phyloP scores from a whole-genome alignment of 202 grass and related monocot species.

The Bolboschoenoplectus hybrid region DNA sequence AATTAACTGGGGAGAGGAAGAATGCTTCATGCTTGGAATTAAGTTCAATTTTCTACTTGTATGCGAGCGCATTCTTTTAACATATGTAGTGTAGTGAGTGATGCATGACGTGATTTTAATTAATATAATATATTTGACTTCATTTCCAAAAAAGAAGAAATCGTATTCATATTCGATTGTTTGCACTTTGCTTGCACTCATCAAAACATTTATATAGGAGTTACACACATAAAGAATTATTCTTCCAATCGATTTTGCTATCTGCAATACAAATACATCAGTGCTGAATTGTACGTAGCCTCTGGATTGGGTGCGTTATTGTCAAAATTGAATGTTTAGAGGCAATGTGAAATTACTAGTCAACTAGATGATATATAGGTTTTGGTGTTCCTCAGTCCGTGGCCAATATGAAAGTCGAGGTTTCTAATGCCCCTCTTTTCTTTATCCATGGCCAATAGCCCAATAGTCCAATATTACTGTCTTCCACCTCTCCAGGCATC shows the following conservation, averaged over 20 bases:
- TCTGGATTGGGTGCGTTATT: not conserved
- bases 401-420: not conserved
- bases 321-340: not conserved
- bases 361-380: not conserved
- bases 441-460: too few relatives aligned
- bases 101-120: not conserved
- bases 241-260: not conserved
- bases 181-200: not conserved
- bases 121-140: not conserved
- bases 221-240: not conserved
- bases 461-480: too few relatives aligned
- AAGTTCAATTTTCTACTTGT: not conserved
- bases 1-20: not conserved
- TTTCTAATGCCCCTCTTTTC: too few relatives aligned
- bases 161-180: too few relatives aligned
- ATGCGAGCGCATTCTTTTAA: not conserved
- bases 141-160: not conserved
- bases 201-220: not conserved
- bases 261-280: not conserved
- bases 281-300: not conserved
- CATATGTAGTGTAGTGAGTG: not conserved
- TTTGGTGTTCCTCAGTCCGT: too few relatives aligned
- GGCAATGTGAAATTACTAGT: not conserved
- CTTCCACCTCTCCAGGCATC: not conserved
- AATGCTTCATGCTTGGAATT: not conserved